Evolutionary conservation across 257 asterid genomes (phyloP), one percentile per base, ranked within the genome.

Genomic region (Fraxinus cuspidata): DNA sequence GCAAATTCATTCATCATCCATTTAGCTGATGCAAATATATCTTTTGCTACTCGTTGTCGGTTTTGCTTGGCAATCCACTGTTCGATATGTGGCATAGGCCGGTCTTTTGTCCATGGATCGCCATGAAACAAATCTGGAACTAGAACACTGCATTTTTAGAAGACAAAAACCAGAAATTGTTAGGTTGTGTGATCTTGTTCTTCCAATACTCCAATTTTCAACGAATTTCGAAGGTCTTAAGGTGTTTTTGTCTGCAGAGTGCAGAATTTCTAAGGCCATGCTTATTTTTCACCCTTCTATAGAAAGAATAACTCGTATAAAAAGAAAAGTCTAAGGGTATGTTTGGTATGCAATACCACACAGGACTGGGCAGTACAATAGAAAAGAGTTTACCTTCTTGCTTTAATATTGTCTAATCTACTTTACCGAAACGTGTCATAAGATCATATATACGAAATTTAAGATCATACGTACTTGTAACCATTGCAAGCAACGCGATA

Each of bases 401-500:
- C 7, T 51, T 51, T 16, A 15, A n/a, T 51, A 51, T 1, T 16
- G 2, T 51, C 13, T 51, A 51, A 51, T 5, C 25, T 51, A 19
- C 63, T 51, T 18, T 51, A 19, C 63, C 0, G 19, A 19, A 19
- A 51, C 8, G 11, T 51, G 63, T 9, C 63, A 19, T 64, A 10
- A 23, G 27, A 63, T 19, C 9, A 25, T 34, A 42, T 37, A 13
- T 29, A 35, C 3, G 23, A 18, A 10, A 21, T 58, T 5, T 37
- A 19, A 40, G 32, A 78, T 35, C 1, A 29, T 63, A 69, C 91
- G 81, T 90, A 90, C 96, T 91, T 93, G 91, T 91, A 90, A 69
- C 98, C 96, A 69, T 85, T 91, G 83, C 98, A 93, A 75, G 98
- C 96, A 58, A 91, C 80, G 8, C 96, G 92, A 75, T 91, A 91